Percentiles rank a stretch among this genome's conserved stretches.
These are phyloP conservation scores for Gastrolobium villosum DNA, from an alignment of 306 rosid genomes.

Conservation along the genomic window DNA sequence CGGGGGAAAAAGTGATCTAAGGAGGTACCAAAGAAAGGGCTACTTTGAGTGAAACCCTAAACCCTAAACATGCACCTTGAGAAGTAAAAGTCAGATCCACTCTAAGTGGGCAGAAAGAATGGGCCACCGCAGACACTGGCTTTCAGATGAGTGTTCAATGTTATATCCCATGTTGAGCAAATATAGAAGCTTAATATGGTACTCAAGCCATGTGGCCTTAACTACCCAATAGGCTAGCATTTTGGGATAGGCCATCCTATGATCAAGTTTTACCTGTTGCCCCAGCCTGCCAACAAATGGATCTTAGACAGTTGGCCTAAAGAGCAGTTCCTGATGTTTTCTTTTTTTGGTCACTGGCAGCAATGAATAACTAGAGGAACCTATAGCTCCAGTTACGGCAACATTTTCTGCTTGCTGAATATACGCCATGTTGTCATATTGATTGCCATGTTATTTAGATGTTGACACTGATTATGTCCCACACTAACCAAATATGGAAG, in stretches of 20 bases:
- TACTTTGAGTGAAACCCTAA: conserved; percentile 27
- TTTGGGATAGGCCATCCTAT: conserved; percentile 14
- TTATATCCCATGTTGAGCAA: conserved; percentile 12
- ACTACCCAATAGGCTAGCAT: conserved; percentile 9
- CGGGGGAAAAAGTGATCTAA: not conserved
- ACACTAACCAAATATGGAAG: conserved; percentile 19
- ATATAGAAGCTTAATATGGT: conserved; percentile 26
- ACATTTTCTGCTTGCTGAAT: conserved; percentile 99
- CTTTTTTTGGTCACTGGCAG: conserved; percentile 86
- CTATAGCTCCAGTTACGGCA: conserved; percentile 98
- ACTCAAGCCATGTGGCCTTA: not conserved
- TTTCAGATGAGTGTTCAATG: not conserved
- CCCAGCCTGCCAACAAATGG: conserved; percentile 69
- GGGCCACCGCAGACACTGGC: not conserved
- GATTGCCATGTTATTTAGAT: conserved; percentile 70
- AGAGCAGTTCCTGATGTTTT: conserved; percentile 79
- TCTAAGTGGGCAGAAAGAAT: conserved; percentile 15
- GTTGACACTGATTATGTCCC: not conserved
- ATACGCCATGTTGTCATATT: conserved; percentile 79
- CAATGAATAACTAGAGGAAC: conserved; percentile 93
- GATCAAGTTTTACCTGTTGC: conserved; percentile 73
- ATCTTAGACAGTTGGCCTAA: conserved; percentile 74
- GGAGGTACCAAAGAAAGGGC: conserved; percentile 7
- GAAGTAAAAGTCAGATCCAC: not conserved
- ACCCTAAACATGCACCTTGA: conserved; percentile 24